Conservation (phyloP, 768 basidiomycete species). For the Tulasnella sp. region DNA sequence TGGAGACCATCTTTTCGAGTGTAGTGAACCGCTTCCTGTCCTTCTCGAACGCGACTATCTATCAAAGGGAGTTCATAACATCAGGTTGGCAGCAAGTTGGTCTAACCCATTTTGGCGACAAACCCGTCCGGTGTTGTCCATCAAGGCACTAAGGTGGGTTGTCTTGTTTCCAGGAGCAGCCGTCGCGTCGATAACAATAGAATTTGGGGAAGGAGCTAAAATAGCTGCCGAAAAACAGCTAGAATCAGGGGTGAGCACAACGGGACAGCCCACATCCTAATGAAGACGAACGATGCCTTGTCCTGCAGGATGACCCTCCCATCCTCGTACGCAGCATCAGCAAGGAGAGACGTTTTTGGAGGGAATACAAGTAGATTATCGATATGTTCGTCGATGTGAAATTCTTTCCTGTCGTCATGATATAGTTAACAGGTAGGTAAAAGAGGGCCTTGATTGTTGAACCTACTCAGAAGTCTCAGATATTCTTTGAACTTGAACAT, state of each 20-base stretch:
- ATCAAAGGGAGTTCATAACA: not conserved
- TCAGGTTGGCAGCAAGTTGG: not conserved
- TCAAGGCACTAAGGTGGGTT: conserved; percentile 83
- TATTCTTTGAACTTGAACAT: conserved; percentile 31
- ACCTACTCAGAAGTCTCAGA: not conserved
- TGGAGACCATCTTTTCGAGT: conserved; percentile 78
- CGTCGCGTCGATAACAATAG: conserved; percentile 83
- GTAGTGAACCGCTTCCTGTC: conserved; percentile 78
- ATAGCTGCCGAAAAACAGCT: conserved; percentile 85
- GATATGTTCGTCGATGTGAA: conserved; percentile 74
- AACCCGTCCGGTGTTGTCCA: conserved; percentile 78
- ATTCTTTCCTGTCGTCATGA: conserved; percentile 45
- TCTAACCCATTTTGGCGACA: conserved; percentile 28
- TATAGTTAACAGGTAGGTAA: not conserved
- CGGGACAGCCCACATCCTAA: not conserved
- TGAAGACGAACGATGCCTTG: conserved; percentile 64
- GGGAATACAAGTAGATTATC: conserved; percentile 76
- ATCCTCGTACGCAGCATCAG: conserved; percentile 63
- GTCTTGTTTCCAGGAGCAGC: conserved; percentile 99
- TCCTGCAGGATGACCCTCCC: conserved; percentile 93
- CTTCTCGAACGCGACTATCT: conserved; percentile 80
- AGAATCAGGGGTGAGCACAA: not conserved
- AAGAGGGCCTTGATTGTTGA: not conserved
- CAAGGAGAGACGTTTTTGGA: conserved; percentile 58
- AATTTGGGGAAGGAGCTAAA: conserved; percentile 61